These are phyloP conservation scores for Candida ipomoeae DNA, from an alignment of 805 yeast species.

Conservation along the genomic window DNA sequence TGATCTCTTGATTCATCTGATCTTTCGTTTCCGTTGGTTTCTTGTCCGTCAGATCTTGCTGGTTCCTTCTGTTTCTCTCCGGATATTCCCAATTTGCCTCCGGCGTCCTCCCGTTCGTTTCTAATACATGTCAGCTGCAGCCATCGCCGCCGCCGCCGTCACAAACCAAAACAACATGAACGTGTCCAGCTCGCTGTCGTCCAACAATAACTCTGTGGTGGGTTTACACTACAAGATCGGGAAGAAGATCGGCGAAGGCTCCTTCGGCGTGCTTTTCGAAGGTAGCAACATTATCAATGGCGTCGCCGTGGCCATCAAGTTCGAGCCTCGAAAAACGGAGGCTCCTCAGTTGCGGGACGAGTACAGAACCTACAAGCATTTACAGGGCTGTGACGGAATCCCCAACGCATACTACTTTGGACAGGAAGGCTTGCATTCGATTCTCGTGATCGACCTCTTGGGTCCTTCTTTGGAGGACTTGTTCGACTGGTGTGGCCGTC, in stretches of 20 bases:
- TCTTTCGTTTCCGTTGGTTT: too few relatives aligned
- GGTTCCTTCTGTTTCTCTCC: neutral
- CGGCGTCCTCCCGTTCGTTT: neutral
- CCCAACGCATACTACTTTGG: slow-evolving; percentile 86
- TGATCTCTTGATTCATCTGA: too few relatives aligned
- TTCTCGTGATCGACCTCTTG: slow-evolving; percentile 68
- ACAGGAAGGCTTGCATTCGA: slow-evolving; percentile 78
- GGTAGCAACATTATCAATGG: slow-evolving; percentile 70
- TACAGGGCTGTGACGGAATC: slow-evolving; percentile 65
- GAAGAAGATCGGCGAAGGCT: slow-evolving; percentile 83
- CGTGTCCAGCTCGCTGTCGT: slow-evolving; percentile 15
- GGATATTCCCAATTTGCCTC: neutral
- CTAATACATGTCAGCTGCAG: slow-evolving; percentile 30
- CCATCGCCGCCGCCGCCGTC: slow-evolving; percentile 38
- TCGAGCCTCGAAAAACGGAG: slow-evolving; percentile 75
- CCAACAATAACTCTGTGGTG: slow-evolving; percentile 39
- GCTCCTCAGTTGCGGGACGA: slow-evolving; percentile 84
- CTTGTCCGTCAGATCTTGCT: neutral
- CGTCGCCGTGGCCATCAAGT: slow-evolving; percentile 69
- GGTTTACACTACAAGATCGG: slow-evolving; percentile 75
- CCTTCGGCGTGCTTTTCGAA: slow-evolving; percentile 81
- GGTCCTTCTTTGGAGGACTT: slow-evolving; percentile 81
- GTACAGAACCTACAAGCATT: slow-evolving; percentile 69
- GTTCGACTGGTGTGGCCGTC: slow-evolving; percentile 84
- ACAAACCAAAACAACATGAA: slow-evolving; percentile 20